phyloP scores from a whole-genome alignment of 805 yeast genomes.

The Starmera amethionina region DNA sequence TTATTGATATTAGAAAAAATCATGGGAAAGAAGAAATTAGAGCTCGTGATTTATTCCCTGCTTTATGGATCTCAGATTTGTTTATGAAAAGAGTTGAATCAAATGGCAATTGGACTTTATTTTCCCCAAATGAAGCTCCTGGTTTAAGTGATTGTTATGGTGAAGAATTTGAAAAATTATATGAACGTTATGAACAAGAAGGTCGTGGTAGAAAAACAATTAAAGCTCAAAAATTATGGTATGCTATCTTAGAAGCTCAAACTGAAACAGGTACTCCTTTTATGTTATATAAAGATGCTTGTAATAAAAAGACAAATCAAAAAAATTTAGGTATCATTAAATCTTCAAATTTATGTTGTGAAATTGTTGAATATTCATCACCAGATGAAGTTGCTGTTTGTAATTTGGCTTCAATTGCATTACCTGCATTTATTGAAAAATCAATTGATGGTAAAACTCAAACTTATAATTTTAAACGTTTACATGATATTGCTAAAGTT shows the following conservation, averaged over 20 bases:
- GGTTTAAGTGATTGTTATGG: constrained; percentile 81
- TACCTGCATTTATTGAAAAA: constrained; percentile 63
- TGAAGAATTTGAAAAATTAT: constrained; percentile 66
- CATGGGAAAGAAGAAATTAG: constrained; percentile 92
- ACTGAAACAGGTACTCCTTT: constrained; percentile 96
- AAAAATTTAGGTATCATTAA: constrained; percentile 87
- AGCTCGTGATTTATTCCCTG: constrained; percentile 89
- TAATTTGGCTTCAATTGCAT: constrained; percentile 83
- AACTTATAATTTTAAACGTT: constrained; percentile 58
- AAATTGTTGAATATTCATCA: constrained; percentile 84
- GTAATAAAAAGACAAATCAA: constrained; percentile 83
- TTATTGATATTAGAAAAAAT: constrained; percentile 79
- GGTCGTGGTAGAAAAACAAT: constrained; percentile 55
- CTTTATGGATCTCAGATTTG: constrained; percentile 90
- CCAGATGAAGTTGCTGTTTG: constrained; percentile 95
- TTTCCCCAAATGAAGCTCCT: constrained; percentile 84
- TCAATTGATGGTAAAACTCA: constrained; percentile 34
- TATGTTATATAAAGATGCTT: constrained; percentile 87
- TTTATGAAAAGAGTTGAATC: constrained; percentile 85
- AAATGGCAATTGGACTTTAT: constrained; percentile 77
- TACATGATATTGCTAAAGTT: constrained; percentile 72
- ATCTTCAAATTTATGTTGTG: constrained; percentile 91
- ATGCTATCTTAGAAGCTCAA: constrained; percentile 81
- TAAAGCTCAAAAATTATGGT: constrained; percentile 88
- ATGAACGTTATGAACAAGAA: constrained; percentile 62